Evolutionary conservation across 179 eudicot genomes (phyloP), one percentile per base, ranked within the genome.

Genomic region (Spinacia oleracea): DNA sequence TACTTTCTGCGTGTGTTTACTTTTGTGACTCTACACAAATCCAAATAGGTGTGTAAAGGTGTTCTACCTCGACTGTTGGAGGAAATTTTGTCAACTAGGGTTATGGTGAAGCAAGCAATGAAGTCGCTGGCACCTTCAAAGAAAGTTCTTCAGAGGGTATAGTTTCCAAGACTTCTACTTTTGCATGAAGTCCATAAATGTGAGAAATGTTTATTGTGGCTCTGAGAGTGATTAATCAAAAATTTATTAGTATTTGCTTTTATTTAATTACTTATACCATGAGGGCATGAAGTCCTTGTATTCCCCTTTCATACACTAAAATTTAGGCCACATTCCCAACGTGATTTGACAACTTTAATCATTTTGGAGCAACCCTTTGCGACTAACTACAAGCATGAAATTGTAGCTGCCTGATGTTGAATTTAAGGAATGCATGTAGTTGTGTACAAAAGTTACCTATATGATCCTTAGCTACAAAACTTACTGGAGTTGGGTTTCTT

Each of bases 51-150:
- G 34, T 90, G 98, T 59, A 89, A 86, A 89, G 99, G 99, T 63
- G 78, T 96, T 83, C 81, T 96, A 56, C 99, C 98, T 79, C 92
- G 94, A 56, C 85, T 96, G 64, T 84, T 96, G 73, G 97, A 93
- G 78, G 99, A 96, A 88, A 96, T 96, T 84, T 87, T 96, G 77
- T 91, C 93, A 23, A 96, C 99, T 65, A 90, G 99, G 81, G 88
- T 96, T 59, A 89, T 96, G 99, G 94, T 93, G 83, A 96, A 96
- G 84, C 85, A 92, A 85, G 94, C 97, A 70, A 96, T 96, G 94
- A 96, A 96, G 84, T 91, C 89, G 81, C 82, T 96, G 84, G 73
- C 83, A 45, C 88, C 94, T 82, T 87, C 92, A 38, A 89, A 93
- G 83, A 77, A 84, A 85, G 88, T 96, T 81, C 93, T 90, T 81